A percentile compares a stretch with the other conserved stretches of the same genome.
Evolutionary conservation across 2,329 filamentous ascomycete species (phyloP).

Genomic region (Hymenoscyphus albidus): DNA sequence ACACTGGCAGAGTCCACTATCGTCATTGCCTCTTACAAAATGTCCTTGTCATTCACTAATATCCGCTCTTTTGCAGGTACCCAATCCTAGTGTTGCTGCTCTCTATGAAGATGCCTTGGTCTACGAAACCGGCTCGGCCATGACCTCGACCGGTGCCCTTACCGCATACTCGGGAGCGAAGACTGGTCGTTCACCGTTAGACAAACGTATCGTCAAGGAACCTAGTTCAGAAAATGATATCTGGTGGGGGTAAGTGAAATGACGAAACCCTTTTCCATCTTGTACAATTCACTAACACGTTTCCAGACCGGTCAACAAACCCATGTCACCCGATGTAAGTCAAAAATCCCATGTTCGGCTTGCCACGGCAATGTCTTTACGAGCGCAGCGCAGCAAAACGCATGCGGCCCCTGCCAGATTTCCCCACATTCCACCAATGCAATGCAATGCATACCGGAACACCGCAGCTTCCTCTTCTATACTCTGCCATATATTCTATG

Average conservation of each 20-base stretch:
- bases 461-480: constrained; percentile 3
- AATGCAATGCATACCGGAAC: not conserved
- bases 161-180: constrained; percentile 98
- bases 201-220: constrained; percentile 98
- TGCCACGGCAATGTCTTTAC: constrained; percentile 10
- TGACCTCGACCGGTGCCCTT: constrained; percentile 90
- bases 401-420: not conserved
- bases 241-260: constrained; percentile 71
- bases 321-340: constrained; percentile 93
- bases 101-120: constrained; percentile 99
- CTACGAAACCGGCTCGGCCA: constrained; percentile 96
- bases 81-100: constrained; percentile 83
- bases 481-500: not conserved
- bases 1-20: not conserved
- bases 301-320: constrained; percentile 82
- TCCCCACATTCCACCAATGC: constrained; percentile 5
- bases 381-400: constrained; percentile 1
- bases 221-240: constrained; percentile 82
- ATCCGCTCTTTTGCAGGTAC: constrained; percentile 46
- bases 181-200: constrained; percentile 91
- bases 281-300: constrained; percentile 13
- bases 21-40: too few species aligned
- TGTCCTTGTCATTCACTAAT: constrained; percentile 13
- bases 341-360: not conserved
- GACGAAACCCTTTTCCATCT: not conserved